Evolutionary conservation across 306 rosid genomes (phyloP).

Genomic region (Dalbergia cultrata): DNA sequence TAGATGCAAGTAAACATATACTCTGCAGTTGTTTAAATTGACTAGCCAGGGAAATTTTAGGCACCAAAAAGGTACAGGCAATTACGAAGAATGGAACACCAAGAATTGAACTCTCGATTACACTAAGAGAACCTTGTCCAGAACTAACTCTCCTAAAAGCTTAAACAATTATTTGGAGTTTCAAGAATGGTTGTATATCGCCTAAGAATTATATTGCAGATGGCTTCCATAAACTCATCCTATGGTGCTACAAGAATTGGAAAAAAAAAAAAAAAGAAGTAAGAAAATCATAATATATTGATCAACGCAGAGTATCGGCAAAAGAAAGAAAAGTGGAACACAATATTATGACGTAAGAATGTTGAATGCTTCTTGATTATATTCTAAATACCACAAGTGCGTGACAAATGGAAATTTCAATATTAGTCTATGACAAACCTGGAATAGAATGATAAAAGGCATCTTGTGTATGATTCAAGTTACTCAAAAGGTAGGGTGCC

Average conservation of each 20-base stretch:
- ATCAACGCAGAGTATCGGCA: neutral
- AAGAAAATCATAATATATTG: neutral
- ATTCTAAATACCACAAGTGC: constrained; percentile 21
- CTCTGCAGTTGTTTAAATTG: neutral
- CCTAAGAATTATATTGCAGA: no score
- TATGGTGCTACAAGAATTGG: no score
- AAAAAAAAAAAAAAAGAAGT: no score
- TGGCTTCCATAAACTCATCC: no score
- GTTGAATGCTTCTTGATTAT: constrained; percentile 3
- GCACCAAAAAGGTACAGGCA: neutral
- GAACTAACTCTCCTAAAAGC: no score
- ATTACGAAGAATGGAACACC: no score
- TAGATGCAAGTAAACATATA: neutral
- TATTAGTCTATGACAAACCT: constrained; percentile 62
- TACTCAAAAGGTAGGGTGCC: constrained; percentile 80
- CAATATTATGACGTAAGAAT: neutral
- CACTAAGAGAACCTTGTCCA: no score
- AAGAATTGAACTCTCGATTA: no score
- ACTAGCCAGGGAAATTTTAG: neutral
- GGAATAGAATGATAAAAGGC: constrained; percentile 91
- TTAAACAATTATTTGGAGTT: no score
- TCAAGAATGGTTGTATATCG: no score
- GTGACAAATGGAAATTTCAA: constrained; percentile 15
- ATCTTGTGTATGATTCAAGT: constrained; percentile 54
- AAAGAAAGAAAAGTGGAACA: neutral